phyloP scores from a whole-genome alignment of 1,284 basidiomycete species.

The Rugosomyces carneus region DNA sequence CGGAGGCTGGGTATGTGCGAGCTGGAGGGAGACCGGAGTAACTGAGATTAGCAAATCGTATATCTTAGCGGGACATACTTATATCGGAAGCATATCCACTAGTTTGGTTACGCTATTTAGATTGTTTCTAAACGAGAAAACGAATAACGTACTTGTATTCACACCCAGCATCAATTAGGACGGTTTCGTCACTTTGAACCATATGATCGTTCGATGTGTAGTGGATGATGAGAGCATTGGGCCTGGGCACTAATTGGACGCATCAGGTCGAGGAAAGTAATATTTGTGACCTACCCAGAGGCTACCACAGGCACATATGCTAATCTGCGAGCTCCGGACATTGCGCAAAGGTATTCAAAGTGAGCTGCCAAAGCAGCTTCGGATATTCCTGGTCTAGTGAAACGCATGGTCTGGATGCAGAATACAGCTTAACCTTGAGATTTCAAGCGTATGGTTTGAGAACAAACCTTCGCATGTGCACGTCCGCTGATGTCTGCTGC shows the following conservation, averaged over 20 bases:
- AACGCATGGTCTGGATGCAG: slow-evolving; percentile 68
- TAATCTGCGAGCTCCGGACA: slow-evolving; percentile 74
- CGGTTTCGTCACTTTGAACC: slow-evolving; percentile 66
- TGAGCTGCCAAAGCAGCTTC: slow-evolving; percentile 79
- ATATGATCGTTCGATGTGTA: slow-evolving; percentile 87
- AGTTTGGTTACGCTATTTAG: slow-evolving; percentile 2
- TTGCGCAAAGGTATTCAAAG: slow-evolving; percentile 82
- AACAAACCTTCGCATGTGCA: slow-evolving; percentile 69
- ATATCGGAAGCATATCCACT: slow-evolving; percentile 97
- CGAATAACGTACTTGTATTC: slow-evolving; percentile 69
- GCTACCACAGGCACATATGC: slow-evolving; percentile 96
- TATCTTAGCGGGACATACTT: slow-evolving; percentile 42
- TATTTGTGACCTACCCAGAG: slow-evolving; percentile 60
- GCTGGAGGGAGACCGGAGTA: slow-evolving; percentile 30
- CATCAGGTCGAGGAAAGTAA: neutral
- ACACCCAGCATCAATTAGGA: slow-evolving; percentile 87
- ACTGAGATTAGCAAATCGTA: slow-evolving; percentile 5
- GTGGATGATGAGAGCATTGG: slow-evolving; percentile 86
- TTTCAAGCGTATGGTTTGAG: neutral
- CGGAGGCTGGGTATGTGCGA: slow-evolving; percentile 85
- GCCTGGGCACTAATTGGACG: slow-evolving; percentile 33
- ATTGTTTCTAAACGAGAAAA: neutral
- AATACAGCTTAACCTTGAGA: neutral
- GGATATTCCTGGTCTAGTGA: slow-evolving; percentile 62
- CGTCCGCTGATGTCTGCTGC: slow-evolving; percentile 74